phyloP scores from a whole-genome alignment of 2,329 filamentous ascomycete species.

The Beauveria sp. region DNA sequence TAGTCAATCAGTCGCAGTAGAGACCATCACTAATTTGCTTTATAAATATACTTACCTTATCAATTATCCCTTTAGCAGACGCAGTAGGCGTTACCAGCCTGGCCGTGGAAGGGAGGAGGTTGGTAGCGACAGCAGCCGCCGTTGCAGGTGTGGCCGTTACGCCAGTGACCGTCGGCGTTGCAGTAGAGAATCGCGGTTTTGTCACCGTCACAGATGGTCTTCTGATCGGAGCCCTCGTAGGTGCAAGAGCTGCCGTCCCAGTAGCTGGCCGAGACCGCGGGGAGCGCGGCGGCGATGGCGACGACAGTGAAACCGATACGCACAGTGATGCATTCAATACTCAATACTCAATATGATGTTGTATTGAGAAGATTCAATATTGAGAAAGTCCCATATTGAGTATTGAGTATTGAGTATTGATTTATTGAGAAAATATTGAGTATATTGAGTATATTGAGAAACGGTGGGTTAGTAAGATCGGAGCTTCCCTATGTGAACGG shows the following conservation, averaged over 20 bases:
- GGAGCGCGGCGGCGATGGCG: neutral
- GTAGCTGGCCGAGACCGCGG: neutral
- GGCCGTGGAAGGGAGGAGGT: neutral
- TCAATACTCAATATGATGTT: no score
- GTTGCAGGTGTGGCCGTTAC: neutral
- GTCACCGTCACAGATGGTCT: neutral
- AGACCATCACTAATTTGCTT: no score
- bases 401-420: no score
- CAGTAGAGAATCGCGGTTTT: neutral
- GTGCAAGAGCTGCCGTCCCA: neutral
- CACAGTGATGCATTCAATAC: no score
- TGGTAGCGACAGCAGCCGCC: neutral
- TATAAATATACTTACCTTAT: no score
- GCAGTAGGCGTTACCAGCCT: neutral
- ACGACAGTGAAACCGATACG: neutral
- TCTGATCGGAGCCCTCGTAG: neutral
- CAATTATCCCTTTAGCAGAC: neutral
- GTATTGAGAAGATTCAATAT: no score
- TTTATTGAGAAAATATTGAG: no score
- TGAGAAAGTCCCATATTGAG: no score
- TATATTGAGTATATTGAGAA: no score
- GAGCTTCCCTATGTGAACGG: no score
- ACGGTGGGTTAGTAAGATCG: no score
- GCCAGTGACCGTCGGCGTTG: neutral
- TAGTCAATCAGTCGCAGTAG: no score